Conservation (phyloP, 1,284 basidiomycete genomes). For the Heterobasidion annosum region DNA sequence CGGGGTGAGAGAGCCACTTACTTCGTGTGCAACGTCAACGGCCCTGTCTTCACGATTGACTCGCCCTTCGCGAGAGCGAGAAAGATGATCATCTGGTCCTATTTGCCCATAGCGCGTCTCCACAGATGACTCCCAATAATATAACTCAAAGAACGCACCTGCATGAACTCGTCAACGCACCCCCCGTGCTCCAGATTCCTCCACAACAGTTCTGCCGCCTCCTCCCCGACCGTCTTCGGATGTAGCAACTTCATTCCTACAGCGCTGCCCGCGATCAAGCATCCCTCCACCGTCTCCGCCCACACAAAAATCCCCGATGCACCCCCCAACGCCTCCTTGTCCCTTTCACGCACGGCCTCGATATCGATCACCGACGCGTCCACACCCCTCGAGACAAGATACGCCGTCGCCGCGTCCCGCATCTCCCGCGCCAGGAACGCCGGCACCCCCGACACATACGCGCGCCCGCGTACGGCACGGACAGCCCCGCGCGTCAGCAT, state of each 20-base stretch:
- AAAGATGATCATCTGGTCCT: conserved; percentile 72
- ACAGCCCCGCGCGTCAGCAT: conserved; percentile 43
- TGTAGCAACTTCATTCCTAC: conserved; percentile 40
- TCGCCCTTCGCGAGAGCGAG: conserved; percentile 58
- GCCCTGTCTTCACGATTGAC: conserved; percentile 46
- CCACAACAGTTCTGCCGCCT: conserved; percentile 48
- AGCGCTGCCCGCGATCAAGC: conserved; percentile 54
- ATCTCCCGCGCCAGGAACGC: conserved; percentile 41
- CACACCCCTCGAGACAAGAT: conserved; percentile 3
- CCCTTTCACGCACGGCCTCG: conserved; percentile 32
- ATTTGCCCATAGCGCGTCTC: conserved; percentile 10
- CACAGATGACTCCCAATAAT: neutral
- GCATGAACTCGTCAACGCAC: conserved; percentile 59
- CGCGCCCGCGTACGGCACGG: conserved; percentile 41
- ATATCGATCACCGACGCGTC: conserved; percentile 28
- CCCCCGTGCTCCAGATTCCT: conserved; percentile 48
- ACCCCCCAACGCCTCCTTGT: conserved; percentile 37
- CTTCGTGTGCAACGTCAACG: conserved; percentile 58
- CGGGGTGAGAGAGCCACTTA: conserved; percentile 12
- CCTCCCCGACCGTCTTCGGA: conserved; percentile 38
- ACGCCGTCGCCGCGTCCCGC: conserved; percentile 33
- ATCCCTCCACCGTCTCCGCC: conserved; percentile 60
- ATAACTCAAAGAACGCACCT: conserved; percentile 23
- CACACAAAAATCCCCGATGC: conserved; percentile 65
- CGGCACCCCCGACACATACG: conserved; percentile 57